These are phyloP conservation scores for Glonium stellatum DNA, from an alignment of 495 filamentous ascomycete species.

Conservation along the genomic window DNA sequence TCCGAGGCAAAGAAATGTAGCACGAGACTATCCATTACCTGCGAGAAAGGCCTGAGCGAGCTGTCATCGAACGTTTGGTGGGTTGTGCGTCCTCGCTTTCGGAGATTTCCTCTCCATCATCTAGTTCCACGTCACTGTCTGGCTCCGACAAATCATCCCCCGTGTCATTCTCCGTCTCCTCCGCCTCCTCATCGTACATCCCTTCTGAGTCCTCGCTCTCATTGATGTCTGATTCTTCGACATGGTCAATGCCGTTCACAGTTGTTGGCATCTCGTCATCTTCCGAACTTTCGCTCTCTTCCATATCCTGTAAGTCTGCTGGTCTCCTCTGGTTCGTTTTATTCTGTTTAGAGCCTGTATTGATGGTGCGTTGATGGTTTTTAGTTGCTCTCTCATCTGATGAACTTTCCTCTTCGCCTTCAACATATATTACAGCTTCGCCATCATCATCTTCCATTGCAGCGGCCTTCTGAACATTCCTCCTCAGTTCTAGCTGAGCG, in stretches of 20 bases:
- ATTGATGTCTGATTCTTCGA: constrained; percentile 13
- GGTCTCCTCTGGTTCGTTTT: constrained; percentile 2
- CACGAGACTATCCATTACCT: not conserved
- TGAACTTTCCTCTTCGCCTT: constrained; percentile 47
- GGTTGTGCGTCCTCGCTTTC: constrained; percentile 21
- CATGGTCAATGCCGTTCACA: constrained; percentile 21
- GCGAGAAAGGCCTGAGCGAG: constrained; percentile 7
- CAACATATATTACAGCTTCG: constrained; percentile 78
- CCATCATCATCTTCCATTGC: constrained; percentile 55
- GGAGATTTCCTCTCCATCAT: constrained; percentile 36
- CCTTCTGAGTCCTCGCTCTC: constrained; percentile 25
- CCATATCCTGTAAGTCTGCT: constrained; percentile 19
- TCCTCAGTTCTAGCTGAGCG: constrained; percentile 74
- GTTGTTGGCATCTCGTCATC: constrained; percentile 30
- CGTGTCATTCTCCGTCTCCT: constrained; percentile 36
- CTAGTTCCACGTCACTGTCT: constrained; percentile 27
- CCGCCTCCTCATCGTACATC: constrained; percentile 36
- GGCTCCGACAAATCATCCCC: constrained; percentile 32
- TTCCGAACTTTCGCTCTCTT: constrained; percentile 24
- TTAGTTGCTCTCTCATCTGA: constrained; percentile 22
- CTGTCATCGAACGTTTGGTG: not conserved
- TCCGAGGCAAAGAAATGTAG: not conserved
- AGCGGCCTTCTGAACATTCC: constrained; percentile 46
- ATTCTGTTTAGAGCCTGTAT: constrained; percentile 26
- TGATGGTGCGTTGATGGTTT: constrained; percentile 37